Percentiles rank a stretch among this genome's conserved stretches.
phyloP scores from a whole-genome alignment of 768 basidiomycete genomes.

The Fomitopsis serialis region DNA sequence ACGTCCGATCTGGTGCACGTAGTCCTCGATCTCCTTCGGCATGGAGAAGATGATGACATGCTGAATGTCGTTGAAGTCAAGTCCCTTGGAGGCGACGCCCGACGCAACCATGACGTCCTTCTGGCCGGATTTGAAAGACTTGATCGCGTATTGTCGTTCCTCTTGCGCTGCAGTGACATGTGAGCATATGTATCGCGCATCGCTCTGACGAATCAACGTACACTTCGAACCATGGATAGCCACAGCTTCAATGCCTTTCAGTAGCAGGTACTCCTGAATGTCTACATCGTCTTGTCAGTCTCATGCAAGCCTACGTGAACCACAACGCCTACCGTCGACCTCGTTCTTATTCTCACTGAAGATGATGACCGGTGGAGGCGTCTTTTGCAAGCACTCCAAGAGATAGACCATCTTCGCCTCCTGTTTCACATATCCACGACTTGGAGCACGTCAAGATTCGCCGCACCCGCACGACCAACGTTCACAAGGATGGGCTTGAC shows the following conservation, averaged over 20 bases:
- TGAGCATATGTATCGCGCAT: neutral
- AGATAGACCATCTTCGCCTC: conserved; percentile 99
- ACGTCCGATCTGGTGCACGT: conserved; percentile 98
- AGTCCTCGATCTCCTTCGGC: conserved; percentile 99
- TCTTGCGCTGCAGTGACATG: conserved; percentile 69
- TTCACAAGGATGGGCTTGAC: conserved; percentile 94
- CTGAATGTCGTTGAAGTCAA: conserved; percentile 98
- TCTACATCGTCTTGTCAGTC: conserved; percentile 43
- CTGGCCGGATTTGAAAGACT: conserved; percentile 92
- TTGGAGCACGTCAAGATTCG: conserved; percentile 92
- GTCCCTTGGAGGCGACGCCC: conserved; percentile 94
- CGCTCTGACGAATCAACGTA: conserved; percentile 31
- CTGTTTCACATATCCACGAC: conserved; percentile 99
- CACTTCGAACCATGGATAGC: conserved; percentile 98
- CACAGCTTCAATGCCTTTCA: conserved; percentile 98
- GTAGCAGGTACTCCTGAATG: conserved; percentile 93
- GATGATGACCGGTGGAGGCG: conserved; percentile 94
- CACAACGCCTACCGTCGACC: conserved; percentile 75
- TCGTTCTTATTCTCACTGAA: conserved; percentile 99
- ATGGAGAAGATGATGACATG: conserved; percentile 99
- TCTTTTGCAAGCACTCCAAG: conserved; percentile 96
- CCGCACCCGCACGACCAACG: conserved; percentile 96
- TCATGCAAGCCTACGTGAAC: neutral
- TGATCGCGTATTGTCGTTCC: conserved; percentile 98
- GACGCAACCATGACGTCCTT: conserved; percentile 99